Evolutionary conservation across 1,284 basidiomycete genomes (phyloP).

Genomic region (Xerocomus nothofagi): DNA sequence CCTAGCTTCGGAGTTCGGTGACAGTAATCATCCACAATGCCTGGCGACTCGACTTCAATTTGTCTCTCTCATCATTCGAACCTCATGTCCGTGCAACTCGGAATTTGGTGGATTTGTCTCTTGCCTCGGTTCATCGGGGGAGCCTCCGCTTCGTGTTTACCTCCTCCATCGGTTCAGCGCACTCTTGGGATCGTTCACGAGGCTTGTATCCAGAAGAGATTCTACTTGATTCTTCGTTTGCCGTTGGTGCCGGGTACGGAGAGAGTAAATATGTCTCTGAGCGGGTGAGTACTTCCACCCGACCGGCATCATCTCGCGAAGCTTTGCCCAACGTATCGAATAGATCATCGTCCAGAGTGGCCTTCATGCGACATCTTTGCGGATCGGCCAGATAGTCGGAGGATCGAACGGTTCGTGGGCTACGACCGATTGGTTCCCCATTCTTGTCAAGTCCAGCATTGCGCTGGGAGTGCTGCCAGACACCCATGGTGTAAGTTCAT

Average conservation of each 20-base stretch:
- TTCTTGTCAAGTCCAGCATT: slow-evolving; percentile 28
- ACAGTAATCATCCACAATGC: slow-evolving; percentile 9
- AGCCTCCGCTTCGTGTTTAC: slow-evolving; percentile 7
- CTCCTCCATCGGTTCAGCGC: slow-evolving; percentile 7
- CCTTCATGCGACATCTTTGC: slow-evolving; percentile 22
- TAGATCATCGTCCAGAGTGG: slow-evolving; percentile 25
- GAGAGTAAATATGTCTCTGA: slow-evolving; percentile 11
- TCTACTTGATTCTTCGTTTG: background rate
- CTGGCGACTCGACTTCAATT: slow-evolving; percentile 11
- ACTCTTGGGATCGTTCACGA: slow-evolving; percentile 8
- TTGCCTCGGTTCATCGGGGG: background rate
- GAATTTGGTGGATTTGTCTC: slow-evolving; percentile 2
- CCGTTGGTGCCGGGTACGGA: slow-evolving; percentile 9
- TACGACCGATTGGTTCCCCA: slow-evolving; percentile 30
- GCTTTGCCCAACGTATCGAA: background rate
- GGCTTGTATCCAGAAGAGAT: slow-evolving; percentile 2
- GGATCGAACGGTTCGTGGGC: slow-evolving; percentile 28
- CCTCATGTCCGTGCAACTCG: background rate
- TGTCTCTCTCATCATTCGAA: slow-evolving; percentile 7
- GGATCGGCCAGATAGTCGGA: slow-evolving; percentile 31
- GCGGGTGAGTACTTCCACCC: background rate
- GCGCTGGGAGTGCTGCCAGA: slow-evolving; percentile 31
- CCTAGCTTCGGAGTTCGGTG: slow-evolving; percentile 4
- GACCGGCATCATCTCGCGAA: background rate
- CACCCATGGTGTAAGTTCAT: slow-evolving; percentile 20